Evolutionary conservation across 768 basidiomycete species (phyloP).

Genomic region (Polyporus arcularius): DNA sequence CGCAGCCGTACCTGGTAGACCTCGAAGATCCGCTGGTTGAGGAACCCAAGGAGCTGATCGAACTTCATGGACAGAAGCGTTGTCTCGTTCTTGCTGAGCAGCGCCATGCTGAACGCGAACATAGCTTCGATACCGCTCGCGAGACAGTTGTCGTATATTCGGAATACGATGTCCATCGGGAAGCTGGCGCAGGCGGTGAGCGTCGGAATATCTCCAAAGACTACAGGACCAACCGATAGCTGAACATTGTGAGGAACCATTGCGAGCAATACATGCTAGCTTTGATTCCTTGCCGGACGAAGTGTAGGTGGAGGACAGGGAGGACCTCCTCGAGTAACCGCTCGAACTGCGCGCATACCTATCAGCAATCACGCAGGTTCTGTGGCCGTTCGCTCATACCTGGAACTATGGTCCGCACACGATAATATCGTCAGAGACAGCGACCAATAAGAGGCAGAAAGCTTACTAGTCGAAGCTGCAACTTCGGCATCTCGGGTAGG

Average conservation of each 20-base stretch:
- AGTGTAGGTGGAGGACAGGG: slow-evolving; percentile 91
- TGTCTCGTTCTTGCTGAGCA: slow-evolving; percentile 89
- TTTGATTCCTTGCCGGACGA: slow-evolving; percentile 91
- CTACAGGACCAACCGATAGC: slow-evolving; percentile 67
- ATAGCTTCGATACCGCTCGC: slow-evolving; percentile 97
- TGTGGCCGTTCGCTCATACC: slow-evolving; percentile 36
- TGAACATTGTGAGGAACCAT: slow-evolving; percentile 98
- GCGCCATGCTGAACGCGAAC: slow-evolving; percentile 88
- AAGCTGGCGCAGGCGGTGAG: slow-evolving; percentile 54
- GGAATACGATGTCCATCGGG: slow-evolving; percentile 90
- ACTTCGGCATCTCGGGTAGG: slow-evolving; percentile 98
- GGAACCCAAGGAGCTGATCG: slow-evolving; percentile 83
- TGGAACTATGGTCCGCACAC: slow-evolving; percentile 47
- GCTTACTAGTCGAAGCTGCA: slow-evolving; percentile 86
- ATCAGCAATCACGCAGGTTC: neutral
- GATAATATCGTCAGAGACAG: neutral
- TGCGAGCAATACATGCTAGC: slow-evolving; percentile 99
- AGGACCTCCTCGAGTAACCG: slow-evolving; percentile 90
- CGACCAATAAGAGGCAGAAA: too few relatives aligned
- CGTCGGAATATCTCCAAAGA: neutral
- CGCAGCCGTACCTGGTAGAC: slow-evolving; percentile 58
- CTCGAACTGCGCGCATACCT: slow-evolving; percentile 66
- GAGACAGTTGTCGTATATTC: slow-evolving; percentile 95
- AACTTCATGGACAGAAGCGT: slow-evolving; percentile 79
- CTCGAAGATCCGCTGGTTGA: slow-evolving; percentile 84